Evolutionary conservation across 352 stramenopile species (phyloP).

Genomic region (Globisporangium okanoganense): DNA sequence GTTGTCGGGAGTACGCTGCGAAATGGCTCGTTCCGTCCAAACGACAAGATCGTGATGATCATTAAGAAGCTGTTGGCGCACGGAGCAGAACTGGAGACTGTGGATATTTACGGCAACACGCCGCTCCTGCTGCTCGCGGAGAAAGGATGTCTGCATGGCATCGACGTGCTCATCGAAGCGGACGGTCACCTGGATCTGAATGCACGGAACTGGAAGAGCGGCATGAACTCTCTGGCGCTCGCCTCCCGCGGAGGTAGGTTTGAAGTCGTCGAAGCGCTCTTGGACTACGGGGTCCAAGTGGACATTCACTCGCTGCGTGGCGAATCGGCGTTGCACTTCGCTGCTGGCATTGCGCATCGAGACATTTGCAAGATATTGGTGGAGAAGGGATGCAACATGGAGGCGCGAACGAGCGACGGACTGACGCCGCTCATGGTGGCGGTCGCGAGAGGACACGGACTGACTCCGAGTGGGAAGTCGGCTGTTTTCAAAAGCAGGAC

Average conservation of each 20-base stretch:
- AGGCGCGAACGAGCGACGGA: conserved; percentile 64
- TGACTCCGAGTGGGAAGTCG: conserved; percentile 27
- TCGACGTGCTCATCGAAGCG: conserved; percentile 73
- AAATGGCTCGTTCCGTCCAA: conserved; percentile 29
- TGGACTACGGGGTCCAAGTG: conserved; percentile 75
- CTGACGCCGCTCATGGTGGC: conserved; percentile 78
- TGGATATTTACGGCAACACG: conserved; percentile 83
- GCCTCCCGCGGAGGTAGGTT: conserved; percentile 59
- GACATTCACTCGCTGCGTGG: conserved; percentile 63
- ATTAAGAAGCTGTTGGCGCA: conserved; percentile 82
- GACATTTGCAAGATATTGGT: conserved; percentile 66
- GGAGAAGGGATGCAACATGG: conserved; percentile 62
- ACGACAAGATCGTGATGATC: conserved; percentile 70
- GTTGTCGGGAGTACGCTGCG: conserved; percentile 20
- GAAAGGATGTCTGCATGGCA: conserved; percentile 61
- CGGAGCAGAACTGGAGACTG: conserved; percentile 51
- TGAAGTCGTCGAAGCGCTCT: conserved; percentile 73
- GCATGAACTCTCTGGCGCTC: conserved; percentile 70
- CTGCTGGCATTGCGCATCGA: conserved; percentile 54
- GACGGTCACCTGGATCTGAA: conserved; percentile 71
- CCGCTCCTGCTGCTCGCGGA: conserved; percentile 76
- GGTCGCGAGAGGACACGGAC: conserved; percentile 41
- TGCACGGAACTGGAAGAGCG: conserved; percentile 75
- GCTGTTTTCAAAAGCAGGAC: conserved; percentile 21
- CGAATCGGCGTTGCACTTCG: conserved; percentile 80